phyloP scores from a whole-genome alignment of 805 yeast species.

The Lipomyces oligophaga region DNA sequence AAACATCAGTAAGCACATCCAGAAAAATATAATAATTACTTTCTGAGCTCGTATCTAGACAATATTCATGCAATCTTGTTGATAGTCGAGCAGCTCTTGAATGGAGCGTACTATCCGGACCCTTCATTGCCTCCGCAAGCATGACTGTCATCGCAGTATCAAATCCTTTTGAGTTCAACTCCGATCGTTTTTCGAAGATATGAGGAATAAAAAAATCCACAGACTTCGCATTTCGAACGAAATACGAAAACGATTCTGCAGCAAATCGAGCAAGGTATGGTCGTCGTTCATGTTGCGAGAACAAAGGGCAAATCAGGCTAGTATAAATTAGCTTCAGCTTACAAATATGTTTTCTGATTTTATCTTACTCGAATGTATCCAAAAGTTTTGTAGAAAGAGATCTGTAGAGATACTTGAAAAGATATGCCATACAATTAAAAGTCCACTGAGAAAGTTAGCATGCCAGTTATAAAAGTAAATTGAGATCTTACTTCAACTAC shows the following conservation, averaged over 20 bases:
- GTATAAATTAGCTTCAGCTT: neutral
- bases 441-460: slow-evolving; percentile 44
- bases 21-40: slow-evolving; percentile 11
- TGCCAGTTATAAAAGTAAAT: neutral
- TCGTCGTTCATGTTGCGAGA: slow-evolving; percentile 52
- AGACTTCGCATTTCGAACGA: slow-evolving; percentile 63
- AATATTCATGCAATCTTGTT: slow-evolving; percentile 15
- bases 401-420: slow-evolving; percentile 80
- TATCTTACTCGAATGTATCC: slow-evolving; percentile 65
- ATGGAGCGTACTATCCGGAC: slow-evolving; percentile 69
- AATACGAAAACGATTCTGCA: slow-evolving; percentile 84
- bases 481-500: slow-evolving; percentile 49
- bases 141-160: slow-evolving; percentile 56
- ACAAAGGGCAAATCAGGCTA: slow-evolving; percentile 30
- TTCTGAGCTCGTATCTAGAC: slow-evolving; percentile 14
- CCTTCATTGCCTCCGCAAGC: slow-evolving; percentile 68
- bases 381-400: slow-evolving; percentile 56
- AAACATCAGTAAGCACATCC: slow-evolving; percentile 31
- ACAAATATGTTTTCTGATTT: slow-evolving; percentile 44
- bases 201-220: slow-evolving; percentile 47
- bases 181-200: slow-evolving; percentile 37
- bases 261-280: slow-evolving; percentile 73
- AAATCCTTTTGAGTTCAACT: slow-evolving; percentile 46
- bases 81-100: slow-evolving; percentile 51
- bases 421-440: slow-evolving; percentile 78